These are phyloP conservation scores for Colletotrichum sp. DNA, from an alignment of 2,329 filamentous ascomycete species.

Conservation along the genomic window DNA sequence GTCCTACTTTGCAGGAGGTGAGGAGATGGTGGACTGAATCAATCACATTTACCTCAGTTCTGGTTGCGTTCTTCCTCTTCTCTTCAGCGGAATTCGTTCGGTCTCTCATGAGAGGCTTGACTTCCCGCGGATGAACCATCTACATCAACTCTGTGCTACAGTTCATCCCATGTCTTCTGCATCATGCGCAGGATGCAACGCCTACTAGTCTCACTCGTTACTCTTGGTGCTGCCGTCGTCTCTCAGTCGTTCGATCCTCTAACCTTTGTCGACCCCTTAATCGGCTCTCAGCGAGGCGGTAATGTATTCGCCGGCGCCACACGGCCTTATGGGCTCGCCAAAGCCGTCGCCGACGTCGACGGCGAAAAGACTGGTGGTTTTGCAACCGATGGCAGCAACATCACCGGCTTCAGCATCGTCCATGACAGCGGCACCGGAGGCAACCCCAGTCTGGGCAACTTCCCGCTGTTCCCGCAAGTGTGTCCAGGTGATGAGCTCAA, in stretches of 20 bases:
- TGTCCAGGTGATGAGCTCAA: slow-evolving; percentile 55
- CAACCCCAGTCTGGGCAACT: slow-evolving; percentile 45
- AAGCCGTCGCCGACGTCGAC: slow-evolving; percentile 58
- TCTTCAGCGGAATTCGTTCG: background rate
- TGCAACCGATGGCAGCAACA: slow-evolving; percentile 48
- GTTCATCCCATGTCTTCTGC: background rate
- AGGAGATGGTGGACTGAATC: background rate
- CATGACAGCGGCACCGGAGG: slow-evolving; percentile 43
- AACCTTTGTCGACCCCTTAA: slow-evolving; percentile 47
- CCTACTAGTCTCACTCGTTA: background rate
- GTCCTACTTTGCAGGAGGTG: background rate
- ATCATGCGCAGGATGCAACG: background rate
- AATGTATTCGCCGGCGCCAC: slow-evolving; percentile 64
- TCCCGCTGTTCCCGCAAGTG: slow-evolving; percentile 49
- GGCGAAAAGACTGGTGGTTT: slow-evolving; percentile 51
- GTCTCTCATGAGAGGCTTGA: background rate
- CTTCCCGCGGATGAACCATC: background rate
- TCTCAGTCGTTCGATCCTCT: slow-evolving; percentile 11
- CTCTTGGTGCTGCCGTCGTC: slow-evolving; percentile 29
- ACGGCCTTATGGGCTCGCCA: slow-evolving; percentile 60
- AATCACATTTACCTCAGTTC: background rate
- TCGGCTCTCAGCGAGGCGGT: slow-evolving; percentile 60
- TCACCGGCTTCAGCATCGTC: slow-evolving; percentile 56
- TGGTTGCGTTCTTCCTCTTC: background rate
- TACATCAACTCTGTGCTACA: background rate